Base-by-base conservation (phyloP, 1,284 basidiomycete species). In the Gymnopus androsaceus region DNA sequence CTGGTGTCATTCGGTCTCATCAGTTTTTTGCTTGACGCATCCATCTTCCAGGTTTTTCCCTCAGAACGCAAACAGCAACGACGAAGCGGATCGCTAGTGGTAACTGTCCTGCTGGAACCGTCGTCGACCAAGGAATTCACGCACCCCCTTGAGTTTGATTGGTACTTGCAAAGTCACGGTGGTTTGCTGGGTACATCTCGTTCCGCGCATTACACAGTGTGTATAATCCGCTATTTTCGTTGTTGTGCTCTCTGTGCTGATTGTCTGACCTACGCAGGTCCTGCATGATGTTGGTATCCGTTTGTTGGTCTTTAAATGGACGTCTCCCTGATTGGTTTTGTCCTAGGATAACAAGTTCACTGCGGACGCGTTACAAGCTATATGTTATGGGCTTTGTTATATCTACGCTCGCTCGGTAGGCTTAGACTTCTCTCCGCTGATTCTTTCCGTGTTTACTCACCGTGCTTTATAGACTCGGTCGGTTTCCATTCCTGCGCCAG, bases 91-190 rank as follows among this genome's bases (percentile, higher is more conserved):
- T n/a, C 61, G 75, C 70, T 45, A 87, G 81, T 51, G 84, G 83
- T 1, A 90, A 90, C 63, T 84, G 81, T 59, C 80, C 77, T 0
- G 84, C 87, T 0, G 88, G 88, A 1, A 85, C 85, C 12, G 85
- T 90, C 8, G 78, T 88, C 12, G 88, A 91, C 64, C 68, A 70
- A 15, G 84, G 81, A 8, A 79, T 90, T n/a, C 36, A 78, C 77
- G 0, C 84, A 87, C 63, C 88, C 88, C 0, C 77, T 81, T 0
- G 84, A 87, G 40, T 84, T 81, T 52, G 90, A 92, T 59, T 92
- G 84, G 57, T 91, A 87, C 60, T 72, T 83, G 3, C 77, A 75
- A 48, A 81, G 78, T 4, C 82, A 82, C 58, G 77, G 75, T 0
- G 83, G 84, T 25, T 66, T 84, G 30, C 67, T 85, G 4, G 84